Base-by-base conservation (phyloP, 768 basidiomycete species). In the Panus rudis region DNA sequence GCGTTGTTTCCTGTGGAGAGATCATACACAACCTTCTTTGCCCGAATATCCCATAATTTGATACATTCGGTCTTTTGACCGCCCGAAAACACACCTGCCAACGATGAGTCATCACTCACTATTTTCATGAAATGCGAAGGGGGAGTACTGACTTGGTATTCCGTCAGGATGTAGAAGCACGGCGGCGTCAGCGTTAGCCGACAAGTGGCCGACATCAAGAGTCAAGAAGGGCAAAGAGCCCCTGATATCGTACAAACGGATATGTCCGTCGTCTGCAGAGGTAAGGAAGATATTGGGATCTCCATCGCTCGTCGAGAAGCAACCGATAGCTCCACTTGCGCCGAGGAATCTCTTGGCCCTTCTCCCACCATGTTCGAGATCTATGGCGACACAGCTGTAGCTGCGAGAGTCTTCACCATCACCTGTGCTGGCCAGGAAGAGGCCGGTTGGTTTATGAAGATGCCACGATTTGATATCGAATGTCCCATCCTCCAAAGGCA, bases 1-100 rank as follows among this genome's bases (percentile, higher is more conserved):
- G 41, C 24, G 46, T 71, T 74, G 49, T 72, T 74, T 4, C 71
- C 71, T 4, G 69, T 70, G 1, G 67, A 57, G 14, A 72, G 58
- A 41, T 72, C 69, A 48, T 71, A 72, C 1, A 70, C 55, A 4
- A 54, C 37, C 12, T 48, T 50, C 12, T 51, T 54, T 0, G 64
- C 62, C 26, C 70, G 66, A 11, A 70, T 39, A 42, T 74, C 70
- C 69, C 69, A 72, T 24, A 70, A n/a, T 31, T 62, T 63, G 50
- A 73, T 62, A 7, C 58, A 48, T 42, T 72, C 60, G 4, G 51
- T 49, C 3, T 37, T 35, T 19, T 45, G 47, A 3, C 56, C 45
- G 2, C 62, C 66, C 1, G 64, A 59, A 46, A 71, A 67, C 2
- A 54, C 20, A n/a, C 44, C 49, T 54, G 23, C 4, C 6, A n/a